phyloP scores from a whole-genome alignment of 2,329 filamentous ascomycete species.

The Aspergillus terreus region DNA sequence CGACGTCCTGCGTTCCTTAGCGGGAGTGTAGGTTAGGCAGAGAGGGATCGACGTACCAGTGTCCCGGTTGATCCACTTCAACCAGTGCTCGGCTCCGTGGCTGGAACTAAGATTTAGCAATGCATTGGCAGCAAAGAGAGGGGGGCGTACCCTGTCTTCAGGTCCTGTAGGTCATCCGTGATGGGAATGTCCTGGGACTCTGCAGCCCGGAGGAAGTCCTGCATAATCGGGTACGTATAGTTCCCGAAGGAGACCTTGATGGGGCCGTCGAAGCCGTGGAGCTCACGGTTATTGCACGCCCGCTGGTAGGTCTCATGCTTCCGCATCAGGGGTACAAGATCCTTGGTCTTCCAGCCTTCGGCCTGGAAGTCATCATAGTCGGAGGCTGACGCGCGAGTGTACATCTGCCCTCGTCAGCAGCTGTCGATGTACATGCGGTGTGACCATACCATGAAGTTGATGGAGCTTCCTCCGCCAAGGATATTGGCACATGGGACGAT shows the following conservation, averaged over 20 bases:
- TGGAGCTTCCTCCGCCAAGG: slow-evolving; percentile 67
- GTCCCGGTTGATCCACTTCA: slow-evolving; percentile 76
- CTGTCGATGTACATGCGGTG: background rate
- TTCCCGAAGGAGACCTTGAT: slow-evolving; percentile 81
- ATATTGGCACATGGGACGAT: slow-evolving; percentile 73
- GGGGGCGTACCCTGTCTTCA: slow-evolving; percentile 41
- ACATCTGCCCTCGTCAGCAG: slow-evolving; percentile 51
- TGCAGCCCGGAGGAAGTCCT: slow-evolving; percentile 70
- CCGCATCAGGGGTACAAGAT: slow-evolving; percentile 71
- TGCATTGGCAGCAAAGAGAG: background rate
- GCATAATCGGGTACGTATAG: slow-evolving; percentile 76
- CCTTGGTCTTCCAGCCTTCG: slow-evolving; percentile 74
- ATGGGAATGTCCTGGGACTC: slow-evolving; percentile 71
- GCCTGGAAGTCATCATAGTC: slow-evolving; percentile 77
- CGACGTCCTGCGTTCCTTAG: slow-evolving; percentile 59
- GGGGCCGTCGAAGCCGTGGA: slow-evolving; percentile 74
- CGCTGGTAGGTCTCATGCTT: slow-evolving; percentile 78
- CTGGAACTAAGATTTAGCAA: slow-evolving; percentile 12
- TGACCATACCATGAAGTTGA: slow-evolving; percentile 67
- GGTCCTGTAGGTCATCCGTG: slow-evolving; percentile 73
- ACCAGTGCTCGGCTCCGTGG: slow-evolving; percentile 74
- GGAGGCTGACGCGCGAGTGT: slow-evolving; percentile 66
- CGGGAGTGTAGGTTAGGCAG: background rate
- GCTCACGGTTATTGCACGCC: slow-evolving; percentile 55
- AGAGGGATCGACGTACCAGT: slow-evolving; percentile 39